Conservation (phyloP, 306 rosid species). For the Sesbania bispinosa region DNA sequence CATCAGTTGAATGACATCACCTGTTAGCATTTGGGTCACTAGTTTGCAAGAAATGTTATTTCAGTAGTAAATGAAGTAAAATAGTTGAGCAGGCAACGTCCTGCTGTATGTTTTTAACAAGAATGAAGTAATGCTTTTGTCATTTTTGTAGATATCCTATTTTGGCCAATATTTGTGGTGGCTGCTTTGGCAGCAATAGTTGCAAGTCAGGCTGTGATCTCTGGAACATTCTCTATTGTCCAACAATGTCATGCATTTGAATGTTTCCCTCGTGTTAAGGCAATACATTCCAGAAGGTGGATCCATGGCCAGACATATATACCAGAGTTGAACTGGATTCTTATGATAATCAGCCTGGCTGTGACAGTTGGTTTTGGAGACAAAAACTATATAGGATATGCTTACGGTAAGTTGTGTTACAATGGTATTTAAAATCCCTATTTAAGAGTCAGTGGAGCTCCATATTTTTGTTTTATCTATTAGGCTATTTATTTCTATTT, state of each 20-base stretch:
- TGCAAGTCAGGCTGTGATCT: slow-evolving; percentile 75
- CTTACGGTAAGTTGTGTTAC: slow-evolving; percentile 58
- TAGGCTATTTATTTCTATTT: slow-evolving; percentile 14
- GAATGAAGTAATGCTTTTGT: slow-evolving; percentile 28
- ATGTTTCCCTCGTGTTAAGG: slow-evolving; percentile 85
- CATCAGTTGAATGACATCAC: slow-evolving; percentile 5
- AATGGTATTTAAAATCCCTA: background rate
- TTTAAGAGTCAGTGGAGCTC: background rate
- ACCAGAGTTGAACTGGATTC: slow-evolving; percentile 88
- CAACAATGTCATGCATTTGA: slow-evolving; percentile 76
- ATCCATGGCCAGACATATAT: slow-evolving; percentile 74
- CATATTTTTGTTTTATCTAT: background rate
- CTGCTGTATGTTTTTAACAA: slow-evolving; percentile 6
- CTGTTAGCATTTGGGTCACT: slow-evolving; percentile 10
- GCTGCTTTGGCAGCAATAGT: slow-evolving; percentile 65
- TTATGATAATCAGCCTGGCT: slow-evolving; percentile 70
- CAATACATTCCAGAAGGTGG: slow-evolving; percentile 78
- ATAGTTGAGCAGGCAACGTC: slow-evolving; percentile 9
- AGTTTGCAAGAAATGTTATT: background rate
- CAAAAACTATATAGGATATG: slow-evolving; percentile 48
- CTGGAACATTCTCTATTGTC: slow-evolving; percentile 62
- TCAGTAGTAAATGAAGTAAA: background rate
- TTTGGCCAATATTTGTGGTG: slow-evolving; percentile 76
- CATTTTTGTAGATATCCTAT: slow-evolving; percentile 59
- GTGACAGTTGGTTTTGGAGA: slow-evolving; percentile 61